phyloP scores from a whole-genome alignment of 768 basidiomycete species.

The Suillus discolor region DNA sequence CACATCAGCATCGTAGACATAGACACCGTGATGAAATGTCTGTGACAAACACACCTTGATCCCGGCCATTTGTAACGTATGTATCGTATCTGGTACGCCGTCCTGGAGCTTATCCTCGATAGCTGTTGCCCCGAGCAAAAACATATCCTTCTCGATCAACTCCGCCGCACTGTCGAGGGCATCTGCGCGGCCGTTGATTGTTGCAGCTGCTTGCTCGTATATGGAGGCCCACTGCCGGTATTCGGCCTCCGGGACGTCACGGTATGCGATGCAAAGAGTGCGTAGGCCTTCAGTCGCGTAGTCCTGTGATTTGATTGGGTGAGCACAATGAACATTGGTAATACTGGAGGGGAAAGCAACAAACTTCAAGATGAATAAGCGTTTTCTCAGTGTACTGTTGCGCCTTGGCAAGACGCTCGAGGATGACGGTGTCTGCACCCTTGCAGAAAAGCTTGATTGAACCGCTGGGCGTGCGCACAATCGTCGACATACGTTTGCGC shows the following conservation, averaged over 20 bases:
- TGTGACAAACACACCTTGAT: conserved; percentile 67
- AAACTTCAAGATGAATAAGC: conserved; percentile 85
- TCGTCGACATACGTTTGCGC: conserved; percentile 96
- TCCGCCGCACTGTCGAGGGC: conserved; percentile 95
- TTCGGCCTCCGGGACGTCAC: conserved; percentile 89
- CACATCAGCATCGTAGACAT: conserved; percentile 9
- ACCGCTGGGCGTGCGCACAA: conserved; percentile 85
- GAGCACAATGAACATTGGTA: conserved; percentile 4
- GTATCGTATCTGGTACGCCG: conserved; percentile 97
- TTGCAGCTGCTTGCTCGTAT: conserved; percentile 91
- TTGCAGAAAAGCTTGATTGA: conserved; percentile 95
- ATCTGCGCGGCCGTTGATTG: conserved; percentile 92
- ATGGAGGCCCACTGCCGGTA: conserved; percentile 88
- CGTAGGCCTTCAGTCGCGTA: conserved; percentile 97
- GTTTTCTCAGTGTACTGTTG: conserved; percentile 88
- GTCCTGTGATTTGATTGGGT: conserved; percentile 50
- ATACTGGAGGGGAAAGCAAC: conserved; percentile 12
- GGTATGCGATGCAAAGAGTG: conserved; percentile 94
- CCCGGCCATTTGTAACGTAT: conserved; percentile 96
- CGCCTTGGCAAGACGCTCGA: conserved; percentile 86
- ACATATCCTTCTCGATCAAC: conserved; percentile 92
- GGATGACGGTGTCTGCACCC: conserved; percentile 96
- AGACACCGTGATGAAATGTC: neutral
- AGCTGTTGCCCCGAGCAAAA: conserved; percentile 93
- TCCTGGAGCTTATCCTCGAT: conserved; percentile 99